Percentiles rank a stretch among this genome's conserved stretches.
phyloP scores from a whole-genome alignment of 257 asterid genomes.

The Buddleja alternifolia region DNA sequence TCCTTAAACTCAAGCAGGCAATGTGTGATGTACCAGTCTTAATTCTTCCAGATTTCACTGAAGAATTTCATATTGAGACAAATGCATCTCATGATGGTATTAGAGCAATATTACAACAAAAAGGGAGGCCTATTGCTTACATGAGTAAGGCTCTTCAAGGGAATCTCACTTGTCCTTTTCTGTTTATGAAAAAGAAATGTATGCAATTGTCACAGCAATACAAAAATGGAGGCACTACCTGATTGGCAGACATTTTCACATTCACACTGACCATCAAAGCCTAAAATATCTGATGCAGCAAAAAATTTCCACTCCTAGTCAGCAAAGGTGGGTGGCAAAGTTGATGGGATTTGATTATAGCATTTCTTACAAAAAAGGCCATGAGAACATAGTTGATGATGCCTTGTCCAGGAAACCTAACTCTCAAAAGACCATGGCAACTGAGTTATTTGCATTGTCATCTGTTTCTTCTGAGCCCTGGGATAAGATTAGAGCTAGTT shows the following conservation, averaged over 20 bases:
- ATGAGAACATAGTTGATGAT: too few relatives aligned
- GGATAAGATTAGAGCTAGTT: too few relatives aligned
- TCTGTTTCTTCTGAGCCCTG: too few relatives aligned
- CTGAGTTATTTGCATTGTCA: too few relatives aligned
- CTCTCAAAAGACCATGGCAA: too few relatives aligned
- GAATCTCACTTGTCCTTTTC: not conserved
- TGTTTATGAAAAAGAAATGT: not conserved
- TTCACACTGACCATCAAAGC: not conserved
- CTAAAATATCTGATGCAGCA: not conserved
- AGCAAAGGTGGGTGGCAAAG: not conserved
- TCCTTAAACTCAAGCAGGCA: not conserved
- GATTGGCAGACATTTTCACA: not conserved
- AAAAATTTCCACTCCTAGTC: not conserved
- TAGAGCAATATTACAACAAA: not conserved
- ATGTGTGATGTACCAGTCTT: not conserved
- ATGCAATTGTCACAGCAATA: not conserved
- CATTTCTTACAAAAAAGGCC: too few relatives aligned
- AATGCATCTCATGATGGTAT: not conserved
- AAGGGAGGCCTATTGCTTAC: conserved; percentile 9
- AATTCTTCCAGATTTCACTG: not conserved
- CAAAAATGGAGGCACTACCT: not conserved
- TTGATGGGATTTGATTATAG: not conserved
- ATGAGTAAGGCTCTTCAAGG: not conserved
- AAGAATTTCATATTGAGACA: not conserved
- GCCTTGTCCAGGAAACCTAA: too few relatives aligned